A percentile compares a stretch with the other conserved stretches of the same genome.
Conservation (phyloP, 106 monocot genomes). For the Xerophyta viscosa region DNA sequence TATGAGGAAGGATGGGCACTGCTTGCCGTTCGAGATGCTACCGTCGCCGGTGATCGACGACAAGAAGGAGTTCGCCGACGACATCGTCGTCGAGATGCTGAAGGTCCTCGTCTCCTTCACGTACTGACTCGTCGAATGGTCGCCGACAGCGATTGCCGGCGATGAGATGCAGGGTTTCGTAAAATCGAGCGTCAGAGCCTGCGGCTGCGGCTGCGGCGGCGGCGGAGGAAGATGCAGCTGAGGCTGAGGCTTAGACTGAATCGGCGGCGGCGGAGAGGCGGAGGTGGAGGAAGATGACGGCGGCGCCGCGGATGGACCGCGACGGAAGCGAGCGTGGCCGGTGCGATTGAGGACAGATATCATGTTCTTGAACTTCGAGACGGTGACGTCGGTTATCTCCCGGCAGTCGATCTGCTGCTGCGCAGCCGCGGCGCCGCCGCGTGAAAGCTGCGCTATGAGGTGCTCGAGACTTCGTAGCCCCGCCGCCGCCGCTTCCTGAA, state of each 20-base stretch:
- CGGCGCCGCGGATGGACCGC: conserved; percentile 23
- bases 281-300: not conserved
- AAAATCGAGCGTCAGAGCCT: conserved; percentile 46
- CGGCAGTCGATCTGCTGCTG: conserved; percentile 43
- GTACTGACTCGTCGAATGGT: conserved; percentile 3
- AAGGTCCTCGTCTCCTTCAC: conserved; percentile 21
- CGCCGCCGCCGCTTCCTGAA: conserved; percentile 82
- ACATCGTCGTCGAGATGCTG: conserved; percentile 42
- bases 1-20: conserved; percentile 5
- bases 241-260: not conserved
- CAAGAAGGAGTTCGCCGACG: conserved; percentile 67
- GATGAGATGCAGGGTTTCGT: conserved; percentile 17
- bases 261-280: not conserved
- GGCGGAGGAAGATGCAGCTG: not conserved
- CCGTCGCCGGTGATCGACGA: conserved; percentile 84
- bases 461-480: conserved; percentile 66
- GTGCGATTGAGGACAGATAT: conserved; percentile 81
- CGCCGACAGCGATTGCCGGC: not conserved
- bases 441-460: conserved; percentile 57
- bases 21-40: conserved; percentile 81
- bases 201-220: conserved; percentile 6
- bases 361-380: conserved; percentile 85
- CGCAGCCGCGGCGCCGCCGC: not conserved
- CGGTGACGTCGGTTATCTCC: conserved; percentile 69
- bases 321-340: conserved; percentile 91